These are phyloP conservation scores for Fusarium sp. DNA, from an alignment of 2,329 filamentous ascomycete genomes.

Conservation along the genomic window DNA sequence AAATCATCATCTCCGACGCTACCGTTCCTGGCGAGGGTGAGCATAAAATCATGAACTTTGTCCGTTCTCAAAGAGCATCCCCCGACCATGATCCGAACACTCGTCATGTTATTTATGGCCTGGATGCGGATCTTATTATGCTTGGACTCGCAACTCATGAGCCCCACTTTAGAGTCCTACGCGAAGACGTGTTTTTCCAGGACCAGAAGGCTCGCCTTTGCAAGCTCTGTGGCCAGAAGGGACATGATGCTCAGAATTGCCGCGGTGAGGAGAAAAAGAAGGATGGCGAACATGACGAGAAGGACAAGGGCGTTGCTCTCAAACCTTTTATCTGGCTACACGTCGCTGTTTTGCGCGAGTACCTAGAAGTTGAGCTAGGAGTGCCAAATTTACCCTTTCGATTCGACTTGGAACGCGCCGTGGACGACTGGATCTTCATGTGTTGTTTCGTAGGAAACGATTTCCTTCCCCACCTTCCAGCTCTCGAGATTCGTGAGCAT, in stretches of 20 bases:
- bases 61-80: constrained; percentile 90
- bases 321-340: constrained; percentile 99
- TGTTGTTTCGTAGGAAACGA: constrained; percentile 99
- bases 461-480: constrained; percentile 96
- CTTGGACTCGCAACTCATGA: constrained; percentile 96
- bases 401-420: constrained; percentile 92
- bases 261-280: constrained; percentile 82
- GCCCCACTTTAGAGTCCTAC: constrained; percentile 93
- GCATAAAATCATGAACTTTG: constrained; percentile 99
- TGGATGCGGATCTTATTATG: constrained; percentile 99
- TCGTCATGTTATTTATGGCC: constrained; percentile 95
- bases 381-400: constrained; percentile 85
- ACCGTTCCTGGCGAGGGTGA: constrained; percentile 98
- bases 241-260: constrained; percentile 90
- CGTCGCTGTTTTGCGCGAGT: constrained; percentile 90
- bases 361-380: constrained; percentile 88
- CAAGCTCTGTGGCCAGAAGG: constrained; percentile 89
- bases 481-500: constrained; percentile 95
- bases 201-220: constrained; percentile 86
- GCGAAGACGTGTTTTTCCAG: constrained; percentile 96
- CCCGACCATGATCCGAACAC: constrained; percentile 96
- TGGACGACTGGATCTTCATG: constrained; percentile 99
- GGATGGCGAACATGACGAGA: constrained; percentile 83
- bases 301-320: constrained; percentile 73
- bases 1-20: constrained; percentile 98